These are phyloP conservation scores for Silene coronaria DNA, from an alignment of 179 eudicot species.

Conservation along the genomic window DNA sequence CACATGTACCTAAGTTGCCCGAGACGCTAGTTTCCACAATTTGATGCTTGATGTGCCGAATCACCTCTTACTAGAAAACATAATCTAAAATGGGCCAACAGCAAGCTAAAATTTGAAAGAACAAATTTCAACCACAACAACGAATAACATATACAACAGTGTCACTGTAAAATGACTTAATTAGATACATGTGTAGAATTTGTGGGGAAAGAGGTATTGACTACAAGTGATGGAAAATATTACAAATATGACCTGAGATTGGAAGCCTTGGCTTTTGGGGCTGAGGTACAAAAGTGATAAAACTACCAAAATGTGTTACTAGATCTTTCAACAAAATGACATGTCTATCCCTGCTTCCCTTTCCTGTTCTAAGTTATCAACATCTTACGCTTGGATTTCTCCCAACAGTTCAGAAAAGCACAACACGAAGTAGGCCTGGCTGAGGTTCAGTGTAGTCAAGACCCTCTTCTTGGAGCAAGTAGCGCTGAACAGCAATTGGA, in stretches of 20 bases:
- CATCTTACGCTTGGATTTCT: slow-evolving; percentile 15
- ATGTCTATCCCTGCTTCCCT: slow-evolving; percentile 20
- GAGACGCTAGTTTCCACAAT: no score
- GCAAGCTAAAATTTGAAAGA: neutral
- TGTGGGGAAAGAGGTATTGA: slow-evolving; percentile 9
- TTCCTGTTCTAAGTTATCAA: slow-evolving; percentile 25
- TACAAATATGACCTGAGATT: slow-evolving; percentile 9
- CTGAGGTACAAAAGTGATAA: slow-evolving; percentile 5
- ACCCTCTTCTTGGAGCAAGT: slow-evolving; percentile 90
- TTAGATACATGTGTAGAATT: slow-evolving; percentile 16
- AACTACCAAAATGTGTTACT: slow-evolving; percentile 25
- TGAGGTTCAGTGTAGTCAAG: slow-evolving; percentile 85
- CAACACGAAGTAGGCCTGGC: slow-evolving; percentile 82
- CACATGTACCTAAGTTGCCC: no score
- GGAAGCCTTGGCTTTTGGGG: slow-evolving; percentile 9
- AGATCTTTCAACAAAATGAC: slow-evolving; percentile 16
- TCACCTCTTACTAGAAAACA: neutral
- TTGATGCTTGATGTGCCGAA: neutral
- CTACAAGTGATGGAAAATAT: slow-evolving; percentile 12
- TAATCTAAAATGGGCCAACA: neutral
- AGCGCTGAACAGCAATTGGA: slow-evolving; percentile 76
- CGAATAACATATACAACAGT: neutral
- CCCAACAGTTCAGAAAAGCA: slow-evolving; percentile 52
- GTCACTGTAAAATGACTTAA: slow-evolving; percentile 12
- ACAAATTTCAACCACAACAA: neutral